phyloP scores from a whole-genome alignment of 208 protist species.

The Wallacemonas sp. region DNA sequence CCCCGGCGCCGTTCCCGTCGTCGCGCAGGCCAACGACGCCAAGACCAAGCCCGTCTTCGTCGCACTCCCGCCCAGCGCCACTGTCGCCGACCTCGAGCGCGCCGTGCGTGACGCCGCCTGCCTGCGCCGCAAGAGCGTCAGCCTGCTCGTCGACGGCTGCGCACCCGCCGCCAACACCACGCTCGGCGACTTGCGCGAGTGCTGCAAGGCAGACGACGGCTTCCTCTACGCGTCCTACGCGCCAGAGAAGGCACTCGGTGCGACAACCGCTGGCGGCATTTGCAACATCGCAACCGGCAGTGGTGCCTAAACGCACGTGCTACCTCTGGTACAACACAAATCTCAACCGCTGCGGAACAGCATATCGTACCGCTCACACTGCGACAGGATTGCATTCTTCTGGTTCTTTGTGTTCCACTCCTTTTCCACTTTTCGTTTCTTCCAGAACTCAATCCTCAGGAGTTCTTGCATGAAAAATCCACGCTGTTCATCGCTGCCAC shows the following conservation, averaged over 20 bases:
- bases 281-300: conserved; percentile 11
- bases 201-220: conserved; percentile 36
- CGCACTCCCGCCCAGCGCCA: conserved; percentile 26
- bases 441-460: too few relatives aligned
- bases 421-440: too few relatives aligned
- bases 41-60: conserved; percentile 27
- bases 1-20: conserved; percentile 22
- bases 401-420: too few relatives aligned
- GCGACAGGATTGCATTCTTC: too few relatives aligned
- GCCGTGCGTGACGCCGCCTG: conserved; percentile 22
- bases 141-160: conserved; percentile 26
- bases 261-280: not conserved
- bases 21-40: conserved; percentile 19
- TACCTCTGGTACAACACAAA: not conserved
- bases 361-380: not conserved
- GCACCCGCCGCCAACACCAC: conserved; percentile 22
- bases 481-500: too few relatives aligned
- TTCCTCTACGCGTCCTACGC: conserved; percentile 38
- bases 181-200: conserved; percentile 33
- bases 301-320: not conserved
- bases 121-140: conserved; percentile 21
- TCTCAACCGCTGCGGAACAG: not conserved
- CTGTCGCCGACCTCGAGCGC: conserved; percentile 23
- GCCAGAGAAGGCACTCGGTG: conserved; percentile 18
- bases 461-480: too few relatives aligned